A percentile compares a stretch with the other conserved stretches of the same genome.
Conservation (phyloP, 1,284 basidiomycete species). For the Pholiota adiposa region DNA sequence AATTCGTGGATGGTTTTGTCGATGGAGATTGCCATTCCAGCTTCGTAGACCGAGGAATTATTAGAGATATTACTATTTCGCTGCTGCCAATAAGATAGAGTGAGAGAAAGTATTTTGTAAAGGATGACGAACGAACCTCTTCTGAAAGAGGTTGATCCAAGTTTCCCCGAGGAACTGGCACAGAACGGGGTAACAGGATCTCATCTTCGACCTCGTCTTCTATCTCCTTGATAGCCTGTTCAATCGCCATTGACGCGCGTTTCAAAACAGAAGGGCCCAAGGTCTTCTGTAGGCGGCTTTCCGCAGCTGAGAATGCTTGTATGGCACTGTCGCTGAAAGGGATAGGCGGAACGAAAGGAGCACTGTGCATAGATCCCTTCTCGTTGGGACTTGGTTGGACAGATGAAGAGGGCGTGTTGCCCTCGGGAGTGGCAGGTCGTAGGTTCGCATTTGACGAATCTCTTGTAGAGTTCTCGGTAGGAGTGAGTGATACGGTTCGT, state of each 20-base stretch:
- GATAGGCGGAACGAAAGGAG: slow-evolving; percentile 36
- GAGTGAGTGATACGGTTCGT: slow-evolving; percentile 54
- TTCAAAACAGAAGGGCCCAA: slow-evolving; percentile 56
- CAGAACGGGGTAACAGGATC: slow-evolving; percentile 71
- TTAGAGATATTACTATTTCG: slow-evolving; percentile 35
- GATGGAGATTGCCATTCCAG: slow-evolving; percentile 70
- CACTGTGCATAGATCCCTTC: slow-evolving; percentile 43
- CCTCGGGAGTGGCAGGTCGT: slow-evolving; percentile 59
- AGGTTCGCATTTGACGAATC: slow-evolving; percentile 28
- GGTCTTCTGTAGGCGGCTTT: slow-evolving; percentile 51
- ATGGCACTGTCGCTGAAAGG: slow-evolving; percentile 33
- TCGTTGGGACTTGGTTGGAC: slow-evolving; percentile 54
- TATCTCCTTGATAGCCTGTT: slow-evolving; percentile 73
- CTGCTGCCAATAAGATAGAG: slow-evolving; percentile 22
- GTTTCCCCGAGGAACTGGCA: slow-evolving; percentile 46
- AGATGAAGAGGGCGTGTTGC: slow-evolving; percentile 40
- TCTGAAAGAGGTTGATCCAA: slow-evolving; percentile 31
- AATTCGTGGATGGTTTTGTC: slow-evolving; percentile 55
- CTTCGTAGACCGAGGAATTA: slow-evolving; percentile 46
- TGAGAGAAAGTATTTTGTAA: slow-evolving; percentile 10
- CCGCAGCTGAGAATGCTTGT: slow-evolving; percentile 40
- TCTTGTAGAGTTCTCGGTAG: slow-evolving; percentile 43
- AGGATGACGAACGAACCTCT: slow-evolving; percentile 28
- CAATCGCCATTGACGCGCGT: slow-evolving; percentile 73
- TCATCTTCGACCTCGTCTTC: slow-evolving; percentile 71